Base-by-base conservation (phyloP, 2,329 filamentous ascomycete genomes). In the Talaromyces rugulosus region DNA sequence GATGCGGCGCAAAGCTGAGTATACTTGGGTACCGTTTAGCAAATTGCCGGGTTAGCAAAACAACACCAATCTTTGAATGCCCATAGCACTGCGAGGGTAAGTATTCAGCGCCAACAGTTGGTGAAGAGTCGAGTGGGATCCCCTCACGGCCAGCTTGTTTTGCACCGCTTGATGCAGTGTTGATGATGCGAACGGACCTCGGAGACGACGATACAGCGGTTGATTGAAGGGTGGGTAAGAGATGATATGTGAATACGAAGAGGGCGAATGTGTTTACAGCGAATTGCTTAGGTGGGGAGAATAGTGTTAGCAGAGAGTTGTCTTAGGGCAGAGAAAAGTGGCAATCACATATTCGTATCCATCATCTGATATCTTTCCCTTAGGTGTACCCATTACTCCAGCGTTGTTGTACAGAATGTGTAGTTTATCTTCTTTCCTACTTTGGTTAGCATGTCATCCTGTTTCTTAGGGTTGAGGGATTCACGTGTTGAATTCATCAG, bases 391-490 rank as follows among this genome's bases (percentile, higher is more conserved):
- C 54, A 56, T 56, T 1, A 56, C 33, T 44, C 54, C 54, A 44
- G 54, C 54, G 30, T 56, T 56, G 54, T 56, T 56, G 31, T 42
- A 56, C 3, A 56, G 34, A 8, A 56, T 42, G 30, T 56, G 54
- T 14, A 56, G 23, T 34, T 34, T 28, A 7, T 44, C 28, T n/a
- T 56, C 54, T 30, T 42, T 34, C 42, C 54, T 56, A 30, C 27
- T 23, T 11, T 44, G 11, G 33, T 56, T 18, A 56, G 34, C 30
- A 42, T 40, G 3, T 16, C 14, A 16, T 40, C 9, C 11, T 34
- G 30, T 14, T 2, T 53, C 34, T 34, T 54, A n/a, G 30, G 28
- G 18, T 9, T 12, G 27, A 5, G 16, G 54, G 7, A 42, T 40
- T 16, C 30, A 56, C 54, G 14, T 56, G 34, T 12, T 40, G 34